Percentiles rank a stretch among this genome's conserved stretches.
These are phyloP conservation scores for Talaromyces pinophilus DNA, from an alignment of 2,329 filamentous ascomycete genomes.

Conservation along the genomic window DNA sequence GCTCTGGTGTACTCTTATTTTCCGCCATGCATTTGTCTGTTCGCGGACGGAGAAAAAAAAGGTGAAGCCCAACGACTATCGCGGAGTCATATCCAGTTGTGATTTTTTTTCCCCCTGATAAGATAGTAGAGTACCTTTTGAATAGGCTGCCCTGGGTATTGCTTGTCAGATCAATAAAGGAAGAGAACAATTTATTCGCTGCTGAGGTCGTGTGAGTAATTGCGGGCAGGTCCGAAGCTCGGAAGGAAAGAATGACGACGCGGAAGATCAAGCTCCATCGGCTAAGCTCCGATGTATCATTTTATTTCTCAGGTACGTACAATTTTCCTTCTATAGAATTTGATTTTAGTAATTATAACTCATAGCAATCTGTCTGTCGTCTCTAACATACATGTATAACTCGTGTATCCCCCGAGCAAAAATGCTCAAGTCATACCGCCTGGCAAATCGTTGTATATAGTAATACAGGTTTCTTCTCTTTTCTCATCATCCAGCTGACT, in stretches of 20 bases:
- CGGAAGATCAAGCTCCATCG: slow-evolving; percentile 2
- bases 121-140: background rate
- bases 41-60: background rate
- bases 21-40: slow-evolving; percentile 28
- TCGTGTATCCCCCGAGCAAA: background rate
- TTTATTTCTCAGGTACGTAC: background rate
- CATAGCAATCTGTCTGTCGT: background rate
- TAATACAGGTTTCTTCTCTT: background rate
- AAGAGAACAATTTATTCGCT: background rate
- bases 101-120: too few relatives aligned
- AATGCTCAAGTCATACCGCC: background rate
- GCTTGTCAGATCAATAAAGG: background rate
- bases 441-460: background rate
- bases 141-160: background rate
- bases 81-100: slow-evolving; percentile 17
- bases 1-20: slow-evolving; percentile 34
- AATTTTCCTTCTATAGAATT: background rate
- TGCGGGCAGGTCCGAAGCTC: slow-evolving; percentile 4
- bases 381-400: background rate
- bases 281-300: slow-evolving; percentile 1
- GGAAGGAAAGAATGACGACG: slow-evolving; percentile 2
- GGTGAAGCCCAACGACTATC: slow-evolving; percentile 5
- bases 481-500: background rate
- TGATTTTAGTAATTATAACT: background rate
- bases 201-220: background rate